Base-by-base conservation (phyloP, 306 rosid genomes). In the Oemleria cerasiformis region DNA sequence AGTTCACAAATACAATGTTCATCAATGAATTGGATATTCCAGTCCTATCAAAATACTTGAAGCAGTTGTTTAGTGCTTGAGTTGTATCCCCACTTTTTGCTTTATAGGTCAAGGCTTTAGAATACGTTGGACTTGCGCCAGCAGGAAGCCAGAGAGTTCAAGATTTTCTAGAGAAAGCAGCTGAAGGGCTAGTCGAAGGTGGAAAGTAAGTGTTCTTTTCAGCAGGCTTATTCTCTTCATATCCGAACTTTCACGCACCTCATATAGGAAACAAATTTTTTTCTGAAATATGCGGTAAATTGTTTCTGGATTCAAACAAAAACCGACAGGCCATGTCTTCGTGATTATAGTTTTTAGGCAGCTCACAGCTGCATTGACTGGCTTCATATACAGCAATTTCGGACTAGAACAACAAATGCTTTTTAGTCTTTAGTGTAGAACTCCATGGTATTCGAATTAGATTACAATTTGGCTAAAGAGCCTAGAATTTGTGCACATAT, bases 121-220 rank as follows among this genome's bases (percentile, higher is more conserved):
- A 91, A 78, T 86, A 50, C 76, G 72, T 81, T 72, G 84, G 97
- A 75, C 76, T 94, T 54, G 99, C 99, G 60, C 99, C 99, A 34
- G 80, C 83, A 81, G 99, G 99, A 65, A 94, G 99, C 81, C 90
- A 53, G 71, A 88, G 97, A 76, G 97, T 94, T 80, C 99, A 94
- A 83, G 81, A 84, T 54, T 91, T 94, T 72, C 89, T 91, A 17
- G 97, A 91, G 88, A 78, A 89, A 77, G 99, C 99, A 60, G 96
- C 97, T 23, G 97, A 83, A 75, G 96, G 95, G 55, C 90, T 94
- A 16, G 97, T 89, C 56, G 99, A 78, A 69, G 99, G 99, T 45
- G 99, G 96, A 91, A 91, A 89, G 99, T 94, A 85, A 91, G 97
- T 94, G n/a, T 74, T 57, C 16, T 70, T 53, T 79, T 45, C 63